These are phyloP conservation scores for Aspergillus spinulosporus DNA, from an alignment of 2,329 filamentous ascomycete species.

Conservation along the genomic window DNA sequence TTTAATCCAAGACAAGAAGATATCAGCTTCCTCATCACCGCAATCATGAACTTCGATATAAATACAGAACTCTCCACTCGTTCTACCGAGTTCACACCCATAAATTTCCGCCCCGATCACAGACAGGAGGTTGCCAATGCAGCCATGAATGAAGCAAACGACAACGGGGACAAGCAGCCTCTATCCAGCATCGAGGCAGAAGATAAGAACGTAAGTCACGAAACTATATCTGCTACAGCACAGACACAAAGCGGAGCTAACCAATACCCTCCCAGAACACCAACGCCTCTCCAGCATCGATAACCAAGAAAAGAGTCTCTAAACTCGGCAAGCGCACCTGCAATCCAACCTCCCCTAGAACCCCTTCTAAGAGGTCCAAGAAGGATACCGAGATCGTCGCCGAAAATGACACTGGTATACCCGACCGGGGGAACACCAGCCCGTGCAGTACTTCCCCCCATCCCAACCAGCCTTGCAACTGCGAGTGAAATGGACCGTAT, in stretches of 20 bases:
- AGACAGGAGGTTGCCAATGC: neutral
- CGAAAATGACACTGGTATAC: neutral
- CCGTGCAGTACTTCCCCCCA: slow-evolving; percentile 18
- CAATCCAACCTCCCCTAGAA: slow-evolving; percentile 16
- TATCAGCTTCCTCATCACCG: no score
- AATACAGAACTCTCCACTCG: neutral
- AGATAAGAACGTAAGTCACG: slow-evolving; percentile 1
- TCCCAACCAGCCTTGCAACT: slow-evolving; percentile 27
- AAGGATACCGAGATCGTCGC: neutral
- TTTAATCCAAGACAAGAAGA: no score
- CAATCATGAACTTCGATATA: neutral
- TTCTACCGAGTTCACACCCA: slow-evolving; percentile 5
- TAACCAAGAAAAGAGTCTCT: neutral
- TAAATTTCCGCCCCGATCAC: slow-evolving; percentile 7
- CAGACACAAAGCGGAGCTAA: neutral
- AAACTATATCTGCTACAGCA: neutral
- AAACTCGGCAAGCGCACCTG: slow-evolving; percentile 27
- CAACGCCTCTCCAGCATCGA: neutral
- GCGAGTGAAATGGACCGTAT: slow-evolving; percentile 26
- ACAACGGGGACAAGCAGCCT: neutral
- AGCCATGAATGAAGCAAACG: neutral
- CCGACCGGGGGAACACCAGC: neutral
- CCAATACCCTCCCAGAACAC: neutral
- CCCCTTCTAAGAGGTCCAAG: slow-evolving; percentile 21
- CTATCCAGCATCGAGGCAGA: neutral